phyloP scores from a whole-genome alignment of 169 alveolate species.

The Hammondia hammondi region DNA sequence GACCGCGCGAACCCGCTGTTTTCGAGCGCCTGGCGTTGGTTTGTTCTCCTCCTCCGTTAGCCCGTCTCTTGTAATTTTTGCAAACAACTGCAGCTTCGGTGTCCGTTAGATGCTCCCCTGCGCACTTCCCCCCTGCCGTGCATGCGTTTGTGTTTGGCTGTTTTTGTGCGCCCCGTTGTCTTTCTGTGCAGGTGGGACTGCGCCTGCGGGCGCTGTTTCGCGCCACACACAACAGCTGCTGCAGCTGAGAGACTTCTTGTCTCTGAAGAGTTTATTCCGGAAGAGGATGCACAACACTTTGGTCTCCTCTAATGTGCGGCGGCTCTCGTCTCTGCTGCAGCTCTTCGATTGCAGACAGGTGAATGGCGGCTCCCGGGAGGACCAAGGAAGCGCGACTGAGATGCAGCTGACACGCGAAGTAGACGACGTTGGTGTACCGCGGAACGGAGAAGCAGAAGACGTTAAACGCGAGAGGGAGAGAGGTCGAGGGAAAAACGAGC shows the following conservation, averaged over 20 bases:
- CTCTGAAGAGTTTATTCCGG: background rate
- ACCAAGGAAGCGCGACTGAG: background rate
- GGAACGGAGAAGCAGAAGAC: background rate
- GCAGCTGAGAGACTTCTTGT: background rate
- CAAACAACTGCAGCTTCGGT: too few relatives aligned
- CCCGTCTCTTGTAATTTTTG: too few relatives aligned
- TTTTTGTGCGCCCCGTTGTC: background rate
- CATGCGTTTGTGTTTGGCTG: background rate
- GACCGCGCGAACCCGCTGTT: too few relatives aligned
- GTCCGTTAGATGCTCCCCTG: too few relatives aligned
- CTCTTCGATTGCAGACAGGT: background rate
- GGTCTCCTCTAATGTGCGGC: background rate
- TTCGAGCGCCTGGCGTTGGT: too few relatives aligned
- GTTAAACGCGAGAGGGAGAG: background rate
- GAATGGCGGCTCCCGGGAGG: background rate
- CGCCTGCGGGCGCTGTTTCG: background rate
- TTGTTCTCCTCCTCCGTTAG: too few relatives aligned
- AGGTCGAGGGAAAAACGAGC: background rate
- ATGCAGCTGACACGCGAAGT: background rate
- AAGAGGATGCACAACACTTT: background rate
- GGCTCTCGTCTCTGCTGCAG: background rate
- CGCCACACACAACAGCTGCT: constrained; percentile 10
- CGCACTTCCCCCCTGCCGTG: too few relatives aligned
- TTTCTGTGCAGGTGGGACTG: background rate
- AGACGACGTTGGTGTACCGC: background rate